phyloP scores from a whole-genome alignment of 2,329 filamentous ascomycete genomes.

The Penicillium griseofulvum region DNA sequence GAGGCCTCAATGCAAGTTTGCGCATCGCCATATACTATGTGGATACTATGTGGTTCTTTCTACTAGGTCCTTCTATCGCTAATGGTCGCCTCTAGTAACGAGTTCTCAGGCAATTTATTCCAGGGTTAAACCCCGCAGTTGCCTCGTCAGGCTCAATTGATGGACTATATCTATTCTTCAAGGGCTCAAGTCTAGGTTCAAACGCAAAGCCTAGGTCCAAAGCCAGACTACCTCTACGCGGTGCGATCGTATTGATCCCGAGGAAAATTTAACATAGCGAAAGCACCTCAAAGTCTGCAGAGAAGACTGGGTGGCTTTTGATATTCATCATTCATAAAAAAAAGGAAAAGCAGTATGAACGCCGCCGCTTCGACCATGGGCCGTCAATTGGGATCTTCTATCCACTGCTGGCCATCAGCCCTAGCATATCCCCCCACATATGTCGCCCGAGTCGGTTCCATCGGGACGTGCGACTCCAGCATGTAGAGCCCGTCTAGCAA shows the following conservation, averaged over 20 bases:
- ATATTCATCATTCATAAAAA: constrained; percentile 21
- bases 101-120: neutral
- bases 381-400: neutral
- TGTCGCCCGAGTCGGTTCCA: neutral
- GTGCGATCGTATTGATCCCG: neutral
- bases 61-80: neutral
- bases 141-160: neutral
- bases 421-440: neutral
- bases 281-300: constrained; percentile 6
- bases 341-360: constrained; percentile 15
- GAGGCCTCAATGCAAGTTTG: neutral
- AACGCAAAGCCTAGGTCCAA: neutral
- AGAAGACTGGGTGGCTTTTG: constrained; percentile 9
- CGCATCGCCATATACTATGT: neutral
- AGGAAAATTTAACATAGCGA: constrained; percentile 1
- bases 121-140: neutral
- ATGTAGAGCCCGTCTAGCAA: constrained; percentile 15
- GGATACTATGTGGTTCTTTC: no score
- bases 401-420: neutral
- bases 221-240: neutral
- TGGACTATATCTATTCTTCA: neutral
- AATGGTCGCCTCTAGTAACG: neutral
- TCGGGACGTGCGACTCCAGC: neutral
- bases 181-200: no score
- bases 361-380: constrained; percentile 7